Base-by-base conservation (phyloP, 495 filamentous ascomycete genomes). In the Trichoderma erinaceum region DNA sequence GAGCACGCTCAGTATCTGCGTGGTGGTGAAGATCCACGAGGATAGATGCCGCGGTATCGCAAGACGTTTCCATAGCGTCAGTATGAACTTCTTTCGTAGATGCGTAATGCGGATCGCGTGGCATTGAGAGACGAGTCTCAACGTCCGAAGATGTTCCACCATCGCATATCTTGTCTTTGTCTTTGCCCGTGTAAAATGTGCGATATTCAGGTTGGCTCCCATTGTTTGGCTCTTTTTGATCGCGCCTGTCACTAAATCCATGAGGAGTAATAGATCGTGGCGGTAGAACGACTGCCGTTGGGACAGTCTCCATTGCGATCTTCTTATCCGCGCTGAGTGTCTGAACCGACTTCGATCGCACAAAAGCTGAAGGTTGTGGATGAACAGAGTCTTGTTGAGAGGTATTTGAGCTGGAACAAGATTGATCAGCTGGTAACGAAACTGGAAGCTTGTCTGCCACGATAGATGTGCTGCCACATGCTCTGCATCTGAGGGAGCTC, bases 1-100 rank as follows among this genome's bases (percentile, higher is more conserved):
- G 41, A 32, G 41, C 25, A 4, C 23, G 18, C 10, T 46, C 21
- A 13, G 65, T 15, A 29, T 66, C 65, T 18, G n/a, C 23, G 0
- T 32, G 65, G 10, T 48, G 18, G 29, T 66, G 41, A 18, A 66
- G 16, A 15, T 66, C 65, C 4, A 48, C 65, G 41, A 66, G 41
- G n/a, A 66, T 66, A 5, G 23, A 18, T 18, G 65, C 65, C 15
- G 65, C 65, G 1, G 41, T 50, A 48, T 66, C 41, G 65, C 65
- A 66, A 18, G 41, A 66, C 18, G 46, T 66, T 41, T 66, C 41
- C 41, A 50, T 48, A 18, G 21, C 21, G 43, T 46, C n/a, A 41
- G 7, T n/a, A 23, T 15, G 38, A 25, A n/a, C 11, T 2, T 16
- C 2, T 6, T 11, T 21, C 10, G 6, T 11, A 15, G 35, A n/a